Evolutionary conservation across 257 asterid genomes (phyloP).

Genomic region (Gynochthodes officinalis): DNA sequence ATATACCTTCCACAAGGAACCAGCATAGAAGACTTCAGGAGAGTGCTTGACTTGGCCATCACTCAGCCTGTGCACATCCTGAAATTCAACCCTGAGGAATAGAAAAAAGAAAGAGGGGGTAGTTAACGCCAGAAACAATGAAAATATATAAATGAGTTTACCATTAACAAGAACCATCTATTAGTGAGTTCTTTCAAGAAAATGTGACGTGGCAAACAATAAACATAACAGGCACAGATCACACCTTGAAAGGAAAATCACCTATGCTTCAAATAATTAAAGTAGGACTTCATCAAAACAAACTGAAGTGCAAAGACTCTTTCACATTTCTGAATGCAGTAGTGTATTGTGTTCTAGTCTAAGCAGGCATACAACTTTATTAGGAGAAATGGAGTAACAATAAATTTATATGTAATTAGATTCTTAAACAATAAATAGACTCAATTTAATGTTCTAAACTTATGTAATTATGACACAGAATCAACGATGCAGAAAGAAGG

Average conservation of each 20-base stretch:
- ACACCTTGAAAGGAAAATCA: background rate
- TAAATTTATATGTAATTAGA: background rate
- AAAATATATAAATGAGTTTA: background rate
- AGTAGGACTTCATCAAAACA: background rate
- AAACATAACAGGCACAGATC: background rate
- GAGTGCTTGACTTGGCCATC: slow-evolving; percentile 98
- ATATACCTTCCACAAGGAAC: slow-evolving; percentile 94
- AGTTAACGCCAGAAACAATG: background rate
- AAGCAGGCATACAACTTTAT: background rate
- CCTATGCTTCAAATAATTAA: background rate
- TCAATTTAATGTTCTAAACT: background rate
- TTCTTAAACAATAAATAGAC: background rate
- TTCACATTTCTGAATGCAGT: background rate
- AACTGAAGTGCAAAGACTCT: background rate
- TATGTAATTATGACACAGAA: background rate
- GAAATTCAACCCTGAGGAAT: slow-evolving; percentile 82
- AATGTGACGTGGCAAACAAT: background rate
- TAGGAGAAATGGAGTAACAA: too few relatives aligned
- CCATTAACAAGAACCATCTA: background rate
- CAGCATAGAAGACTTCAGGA: slow-evolving; percentile 89
- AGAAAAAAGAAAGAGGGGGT: slow-evolving; percentile 10
- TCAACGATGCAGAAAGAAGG: slow-evolving; percentile 21
- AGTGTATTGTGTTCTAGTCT: background rate
- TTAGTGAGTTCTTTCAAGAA: background rate
- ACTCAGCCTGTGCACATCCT: slow-evolving; percentile 77